phyloP scores from a whole-genome alignment of 2,329 filamentous ascomycete species.

The Ophiostoma sp. region DNA sequence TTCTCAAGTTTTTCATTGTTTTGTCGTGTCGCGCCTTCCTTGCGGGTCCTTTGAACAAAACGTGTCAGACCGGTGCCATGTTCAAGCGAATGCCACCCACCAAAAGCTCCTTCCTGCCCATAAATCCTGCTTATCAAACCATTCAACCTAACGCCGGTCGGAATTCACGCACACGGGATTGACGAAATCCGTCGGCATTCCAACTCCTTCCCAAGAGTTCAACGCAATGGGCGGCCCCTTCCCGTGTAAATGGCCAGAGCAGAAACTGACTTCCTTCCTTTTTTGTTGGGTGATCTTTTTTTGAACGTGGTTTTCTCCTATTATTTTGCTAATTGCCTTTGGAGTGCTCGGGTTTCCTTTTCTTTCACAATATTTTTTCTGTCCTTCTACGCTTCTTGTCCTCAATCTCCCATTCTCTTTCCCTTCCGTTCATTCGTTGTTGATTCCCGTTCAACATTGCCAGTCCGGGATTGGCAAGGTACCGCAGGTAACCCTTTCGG shows the following conservation, averaged over 20 bases:
- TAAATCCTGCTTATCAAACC: slow-evolving; percentile 1
- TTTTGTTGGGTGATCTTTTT: not conserved
- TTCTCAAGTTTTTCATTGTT: not conserved
- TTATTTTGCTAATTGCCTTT: not conserved
- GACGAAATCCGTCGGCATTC: not conserved
- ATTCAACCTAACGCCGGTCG: not conserved
- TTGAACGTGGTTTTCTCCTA: not conserved
- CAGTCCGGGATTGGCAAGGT: not conserved
- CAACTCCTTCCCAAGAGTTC: not conserved
- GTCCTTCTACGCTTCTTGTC: not conserved
- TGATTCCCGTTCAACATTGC: not conserved
- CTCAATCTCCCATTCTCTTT: not conserved
- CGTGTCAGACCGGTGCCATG: slow-evolving; percentile 5
- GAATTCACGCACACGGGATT: not conserved
- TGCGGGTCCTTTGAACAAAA: not conserved
- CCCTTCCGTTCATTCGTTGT: not conserved
- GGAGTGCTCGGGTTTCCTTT: not conserved
- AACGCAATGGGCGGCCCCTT: not conserved
- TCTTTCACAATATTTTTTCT: not conserved
- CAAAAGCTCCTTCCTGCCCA: not conserved
- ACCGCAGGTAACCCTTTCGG: not conserved
- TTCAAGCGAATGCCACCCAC: not conserved
- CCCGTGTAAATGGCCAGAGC: not conserved
- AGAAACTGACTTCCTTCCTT: not conserved
- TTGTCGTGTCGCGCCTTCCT: not conserved